Percentiles rank a stretch among this genome's conserved stretches.
Evolutionary conservation across 768 basidiomycete species (phyloP).

Genomic region (Tulasnella sp.): DNA sequence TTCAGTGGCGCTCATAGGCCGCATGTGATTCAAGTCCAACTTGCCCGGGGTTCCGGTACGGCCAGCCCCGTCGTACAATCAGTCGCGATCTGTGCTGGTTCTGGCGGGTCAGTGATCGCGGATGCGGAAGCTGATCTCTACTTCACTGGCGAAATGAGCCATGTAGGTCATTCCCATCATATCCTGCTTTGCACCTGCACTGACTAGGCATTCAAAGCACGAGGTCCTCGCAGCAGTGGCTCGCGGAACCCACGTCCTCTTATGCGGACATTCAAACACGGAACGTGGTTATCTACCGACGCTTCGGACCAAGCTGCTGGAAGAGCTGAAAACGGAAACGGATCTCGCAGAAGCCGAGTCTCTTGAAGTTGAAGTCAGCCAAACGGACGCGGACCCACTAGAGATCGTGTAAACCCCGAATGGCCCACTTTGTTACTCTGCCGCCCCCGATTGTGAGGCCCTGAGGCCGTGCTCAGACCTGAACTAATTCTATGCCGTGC

Average conservation of each 20-base stretch:
- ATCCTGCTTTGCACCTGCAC: not conserved
- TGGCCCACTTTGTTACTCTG: not conserved
- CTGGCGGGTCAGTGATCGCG: conserved; percentile 72
- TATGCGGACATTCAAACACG: conserved; percentile 94
- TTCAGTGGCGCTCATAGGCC: not conserved
- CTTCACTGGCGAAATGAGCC: conserved; percentile 89
- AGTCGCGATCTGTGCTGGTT: conserved; percentile 89
- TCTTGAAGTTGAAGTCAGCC: conserved; percentile 63
- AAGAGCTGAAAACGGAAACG: conserved; percentile 47
- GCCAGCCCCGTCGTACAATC: conserved; percentile 52
- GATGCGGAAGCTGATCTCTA: conserved; percentile 78
- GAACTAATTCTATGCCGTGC: not conserved
- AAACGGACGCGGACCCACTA: conserved; percentile 71
- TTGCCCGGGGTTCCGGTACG: conserved; percentile 27
- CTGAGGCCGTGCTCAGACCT: not conserved
- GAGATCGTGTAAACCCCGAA: conserved; percentile 44
- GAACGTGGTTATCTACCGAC: conserved; percentile 87
- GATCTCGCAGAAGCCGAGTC: conserved; percentile 37
- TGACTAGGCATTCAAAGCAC: conserved; percentile 52
- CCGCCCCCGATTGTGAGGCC: too few relatives aligned
- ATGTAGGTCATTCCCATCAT: conserved; percentile 48
- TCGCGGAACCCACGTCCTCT: conserved; percentile 69
- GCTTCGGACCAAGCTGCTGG: conserved; percentile 60
- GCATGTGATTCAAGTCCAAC: conserved; percentile 32
- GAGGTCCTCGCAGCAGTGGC: conserved; percentile 80